phyloP scores from a whole-genome alignment of 148 eudicot species.

The Fagopyrum esculentum region DNA sequence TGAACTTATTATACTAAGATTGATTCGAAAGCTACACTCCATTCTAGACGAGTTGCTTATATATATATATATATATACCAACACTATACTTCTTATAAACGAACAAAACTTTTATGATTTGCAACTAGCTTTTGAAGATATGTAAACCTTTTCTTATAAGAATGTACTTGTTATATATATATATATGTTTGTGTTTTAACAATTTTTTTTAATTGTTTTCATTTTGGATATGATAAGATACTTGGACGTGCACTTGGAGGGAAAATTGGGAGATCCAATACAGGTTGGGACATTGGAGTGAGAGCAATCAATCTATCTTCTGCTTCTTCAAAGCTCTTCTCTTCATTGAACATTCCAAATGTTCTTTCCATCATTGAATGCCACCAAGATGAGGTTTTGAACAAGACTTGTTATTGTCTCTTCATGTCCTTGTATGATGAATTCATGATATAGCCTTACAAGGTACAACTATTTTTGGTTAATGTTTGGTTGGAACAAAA shows the following conservation, averaged over 20 bases:
- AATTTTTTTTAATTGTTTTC: neutral
- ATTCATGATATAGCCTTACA: neutral
- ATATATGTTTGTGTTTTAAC: neutral
- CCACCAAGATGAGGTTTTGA: constrained; percentile 82
- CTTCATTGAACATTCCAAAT: constrained; percentile 35
- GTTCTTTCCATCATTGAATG: constrained; percentile 58
- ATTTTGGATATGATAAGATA: constrained; percentile 29
- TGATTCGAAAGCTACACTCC: no score
- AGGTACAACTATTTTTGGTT: neutral
- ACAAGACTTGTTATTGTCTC: neutral
- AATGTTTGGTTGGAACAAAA: constrained; percentile 10
- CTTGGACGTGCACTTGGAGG: constrained; percentile 72
- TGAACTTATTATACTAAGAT: no score
- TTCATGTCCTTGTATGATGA: neutral
- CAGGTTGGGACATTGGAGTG: constrained; percentile 91
- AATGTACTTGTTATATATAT: no score
- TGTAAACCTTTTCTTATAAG: no score
- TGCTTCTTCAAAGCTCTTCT: constrained; percentile 31
- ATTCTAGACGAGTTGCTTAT: no score
- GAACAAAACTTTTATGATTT: no score
- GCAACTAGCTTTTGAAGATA: no score
- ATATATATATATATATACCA: no score
- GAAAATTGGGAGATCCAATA: constrained; percentile 36
- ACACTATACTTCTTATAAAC: no score
- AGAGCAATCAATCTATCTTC: constrained; percentile 37